Conservation (phyloP, 225 moss, liverwort and hornwort species). For the Polytrichum formosum region DNA sequence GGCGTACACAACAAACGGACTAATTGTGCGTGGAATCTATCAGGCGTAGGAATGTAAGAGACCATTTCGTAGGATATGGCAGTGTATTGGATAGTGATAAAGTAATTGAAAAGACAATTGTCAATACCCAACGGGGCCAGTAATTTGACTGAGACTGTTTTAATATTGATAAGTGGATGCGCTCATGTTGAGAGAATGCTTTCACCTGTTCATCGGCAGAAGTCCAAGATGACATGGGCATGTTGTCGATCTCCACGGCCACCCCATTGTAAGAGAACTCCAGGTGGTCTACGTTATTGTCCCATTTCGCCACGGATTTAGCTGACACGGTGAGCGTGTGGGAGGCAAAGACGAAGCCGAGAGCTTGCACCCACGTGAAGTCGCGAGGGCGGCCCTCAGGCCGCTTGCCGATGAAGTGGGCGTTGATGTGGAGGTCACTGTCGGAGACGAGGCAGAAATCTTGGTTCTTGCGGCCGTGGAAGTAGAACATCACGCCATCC, state of each 20-base stretch:
- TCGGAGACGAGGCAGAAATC: conserved; percentile 57
- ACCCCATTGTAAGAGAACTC: conserved; percentile 34
- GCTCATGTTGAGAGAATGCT: too few relatives aligned
- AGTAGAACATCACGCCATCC: conserved; percentile 59
- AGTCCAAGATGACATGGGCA: conserved; percentile 23
- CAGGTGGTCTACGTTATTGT: conserved; percentile 36
- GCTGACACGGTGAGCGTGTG: conserved; percentile 49
- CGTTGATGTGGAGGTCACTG: conserved; percentile 60
- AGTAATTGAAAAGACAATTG: too few relatives aligned
- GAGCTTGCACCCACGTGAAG: conserved; percentile 62
- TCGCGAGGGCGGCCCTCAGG: conserved; percentile 45
- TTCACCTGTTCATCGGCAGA: conserved; percentile 25
- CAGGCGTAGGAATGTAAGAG: too few relatives aligned
- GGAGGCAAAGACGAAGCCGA: conserved; percentile 41
- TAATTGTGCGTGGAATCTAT: too few relatives aligned
- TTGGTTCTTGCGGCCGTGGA: conserved; percentile 50
- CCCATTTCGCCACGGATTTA: conserved; percentile 47
- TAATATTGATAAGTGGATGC: too few relatives aligned
- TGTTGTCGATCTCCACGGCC: conserved; percentile 6
- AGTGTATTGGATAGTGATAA: too few relatives aligned
- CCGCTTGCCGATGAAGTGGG: conserved; percentile 46
- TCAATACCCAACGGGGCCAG: too few relatives aligned
- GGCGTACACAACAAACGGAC: too few relatives aligned
- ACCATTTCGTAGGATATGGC: too few relatives aligned
- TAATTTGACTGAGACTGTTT: too few relatives aligned